Base-by-base conservation (phyloP, 2,329 filamentous ascomycete species). In the Trichothecium sympodiale region DNA sequence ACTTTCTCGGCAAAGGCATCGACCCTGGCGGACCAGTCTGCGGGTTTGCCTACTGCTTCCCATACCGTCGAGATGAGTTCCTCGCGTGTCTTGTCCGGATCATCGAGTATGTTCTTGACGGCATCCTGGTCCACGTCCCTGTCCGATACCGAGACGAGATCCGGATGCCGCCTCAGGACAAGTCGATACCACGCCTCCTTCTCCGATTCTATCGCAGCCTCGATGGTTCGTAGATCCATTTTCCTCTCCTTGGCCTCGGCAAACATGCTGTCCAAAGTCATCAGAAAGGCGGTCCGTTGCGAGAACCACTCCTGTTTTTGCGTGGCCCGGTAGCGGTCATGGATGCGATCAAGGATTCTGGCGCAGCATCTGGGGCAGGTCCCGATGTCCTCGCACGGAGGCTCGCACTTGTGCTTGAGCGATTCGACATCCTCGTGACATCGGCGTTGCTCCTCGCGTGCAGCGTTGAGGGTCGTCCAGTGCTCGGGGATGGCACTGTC, bases 161-260 rank as follows among this genome's bases (percentile, higher is more conserved):
- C 56, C 6, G 59, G 58, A 33, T 60, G 54, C 37, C 46, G 53
- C n/a, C 57, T 51, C 31, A 64, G 42, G 3, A 61, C 57, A 50
- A 58, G 65, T 37, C 65, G 61, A 38, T 72, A 70, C 69, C 71
- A 75, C 9, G 61, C 60, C 40, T 62, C 60, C 46, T 70, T 71
- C 47, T 74, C 69, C 18, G 61, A 61, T 8, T 58, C 55, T 44
- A 76, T 64, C 40, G 63, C 62, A 16, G 60, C 57, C 43, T 74
- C 69, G 29, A 76, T 62, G 14, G 49, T 53, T 29, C 57, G 53
- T 10, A 73, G 51, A 35, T 60, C 57, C n/a, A 57, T 47, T 31
- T 60, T 59, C 42, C 60, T 53, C 13, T 59, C 53, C 43, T 61
- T 64, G 35, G 64, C 67, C 34, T 67, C 63, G 5, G 64, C 51